Conservation (phyloP, 2,329 filamentous ascomycete genomes). For the Chalaropsis thielavioides region DNA sequence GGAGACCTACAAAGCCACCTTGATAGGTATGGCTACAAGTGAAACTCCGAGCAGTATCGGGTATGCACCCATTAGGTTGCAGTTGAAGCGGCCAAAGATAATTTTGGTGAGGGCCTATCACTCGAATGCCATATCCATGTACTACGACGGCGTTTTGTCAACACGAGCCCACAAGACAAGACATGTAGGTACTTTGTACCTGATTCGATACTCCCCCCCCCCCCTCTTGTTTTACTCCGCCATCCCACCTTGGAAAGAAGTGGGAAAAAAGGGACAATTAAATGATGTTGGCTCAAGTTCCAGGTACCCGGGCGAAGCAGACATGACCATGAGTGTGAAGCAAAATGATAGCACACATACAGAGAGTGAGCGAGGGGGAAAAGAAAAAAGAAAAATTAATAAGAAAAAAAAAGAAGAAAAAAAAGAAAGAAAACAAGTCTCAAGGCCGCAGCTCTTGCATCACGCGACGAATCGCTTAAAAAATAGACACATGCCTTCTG, state of each 20-base stretch:
- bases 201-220: not conserved
- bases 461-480: conserved; percentile 1
- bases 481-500: conserved; percentile 4
- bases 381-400: too few relatives aligned
- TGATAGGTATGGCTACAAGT: not conserved
- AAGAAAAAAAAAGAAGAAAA: too few relatives aligned
- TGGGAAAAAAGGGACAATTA: not conserved
- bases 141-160: not conserved
- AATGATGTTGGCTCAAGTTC: not conserved
- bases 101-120: not conserved
- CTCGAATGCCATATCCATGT: too few relatives aligned
- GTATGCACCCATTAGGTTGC: not conserved
- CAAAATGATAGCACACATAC: not conserved
- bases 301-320: not conserved
- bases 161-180: not conserved
- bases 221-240: not conserved
- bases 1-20: too few relatives aligned
- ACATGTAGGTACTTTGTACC: not conserved
- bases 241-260: not conserved
- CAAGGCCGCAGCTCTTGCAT: not conserved
- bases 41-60: not conserved
- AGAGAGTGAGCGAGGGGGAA: not conserved
- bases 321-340: not conserved
- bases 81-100: too few relatives aligned
- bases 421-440: not conserved